Conservation (phyloP, 2,329 filamentous ascomycete species). For the Pyrenochaeta sp. region DNA sequence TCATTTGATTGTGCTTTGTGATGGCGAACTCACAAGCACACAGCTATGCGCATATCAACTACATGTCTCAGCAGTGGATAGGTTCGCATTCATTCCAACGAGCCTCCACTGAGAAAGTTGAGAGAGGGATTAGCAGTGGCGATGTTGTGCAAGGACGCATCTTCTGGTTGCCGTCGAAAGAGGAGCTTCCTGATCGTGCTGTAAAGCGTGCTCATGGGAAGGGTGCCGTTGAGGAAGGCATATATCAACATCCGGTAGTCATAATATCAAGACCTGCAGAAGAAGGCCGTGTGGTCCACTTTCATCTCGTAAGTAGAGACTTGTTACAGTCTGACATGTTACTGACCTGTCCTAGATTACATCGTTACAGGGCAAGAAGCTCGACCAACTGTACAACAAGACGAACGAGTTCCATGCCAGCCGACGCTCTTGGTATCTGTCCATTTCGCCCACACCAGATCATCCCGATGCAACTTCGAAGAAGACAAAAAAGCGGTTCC, state of each 20-base stretch:
- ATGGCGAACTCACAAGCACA: constrained; percentile 3
- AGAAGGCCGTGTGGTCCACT: constrained; percentile 37
- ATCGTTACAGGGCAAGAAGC: constrained; percentile 44
- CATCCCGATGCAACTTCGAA: constrained; percentile 46
- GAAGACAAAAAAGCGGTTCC: constrained; percentile 42
- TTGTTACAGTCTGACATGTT: not conserved
- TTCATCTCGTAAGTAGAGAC: constrained; percentile 42
- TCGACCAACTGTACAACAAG: constrained; percentile 44
- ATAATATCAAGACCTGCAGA: constrained; percentile 42
- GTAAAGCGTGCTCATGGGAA: constrained; percentile 42
- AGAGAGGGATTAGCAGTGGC: constrained; percentile 19
- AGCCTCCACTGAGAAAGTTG: constrained; percentile 21
- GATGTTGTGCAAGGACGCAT: constrained; percentile 37
- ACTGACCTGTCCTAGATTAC: constrained; percentile 40
- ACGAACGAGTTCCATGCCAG: constrained; percentile 44
- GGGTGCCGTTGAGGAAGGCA: constrained; percentile 41
- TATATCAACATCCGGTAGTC: constrained; percentile 46
- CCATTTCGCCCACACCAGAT: constrained; percentile 40
- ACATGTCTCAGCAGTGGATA: constrained; percentile 8
- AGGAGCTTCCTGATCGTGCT: constrained; percentile 36
- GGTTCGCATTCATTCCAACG: constrained; percentile 9
- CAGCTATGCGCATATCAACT: constrained; percentile 1
- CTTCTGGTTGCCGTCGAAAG: constrained; percentile 43
- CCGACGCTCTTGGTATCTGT: constrained; percentile 44
- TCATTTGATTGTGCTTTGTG: not conserved